phyloP scores from a whole-genome alignment of 1,284 basidiomycete species.

The Fomitopsis betulina region DNA sequence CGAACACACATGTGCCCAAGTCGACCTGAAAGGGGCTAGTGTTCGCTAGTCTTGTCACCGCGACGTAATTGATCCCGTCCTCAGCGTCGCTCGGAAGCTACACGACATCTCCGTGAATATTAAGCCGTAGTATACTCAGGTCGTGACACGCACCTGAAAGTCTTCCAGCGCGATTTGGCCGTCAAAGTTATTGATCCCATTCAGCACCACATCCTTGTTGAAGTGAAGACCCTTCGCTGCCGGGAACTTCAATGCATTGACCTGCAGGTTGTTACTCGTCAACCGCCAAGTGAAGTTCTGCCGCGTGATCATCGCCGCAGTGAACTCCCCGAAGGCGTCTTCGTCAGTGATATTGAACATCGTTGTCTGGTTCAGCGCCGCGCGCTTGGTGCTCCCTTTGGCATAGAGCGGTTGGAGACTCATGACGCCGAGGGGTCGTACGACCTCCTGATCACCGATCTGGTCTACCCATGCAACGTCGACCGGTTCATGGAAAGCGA shows the following conservation, averaged over 20 bases:
- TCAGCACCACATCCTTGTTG: neutral
- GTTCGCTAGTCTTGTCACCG: neutral
- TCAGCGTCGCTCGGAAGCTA: neutral
- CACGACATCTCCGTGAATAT: neutral
- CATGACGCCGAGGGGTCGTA: neutral
- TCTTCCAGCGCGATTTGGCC: neutral
- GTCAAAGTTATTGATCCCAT: neutral
- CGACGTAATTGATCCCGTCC: neutral
- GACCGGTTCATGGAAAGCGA: neutral
- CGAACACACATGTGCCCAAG: neutral
- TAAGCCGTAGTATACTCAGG: neutral
- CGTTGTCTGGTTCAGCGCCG: neutral
- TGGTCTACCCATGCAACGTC: neutral
- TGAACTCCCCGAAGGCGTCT: neutral
- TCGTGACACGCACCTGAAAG: neutral
- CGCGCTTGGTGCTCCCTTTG: neutral
- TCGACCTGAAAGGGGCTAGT: neutral
- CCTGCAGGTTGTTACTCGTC: neutral
- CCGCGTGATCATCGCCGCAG: neutral
- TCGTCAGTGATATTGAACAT: neutral
- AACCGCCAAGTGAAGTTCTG: neutral
- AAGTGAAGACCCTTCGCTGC: slow-evolving; percentile 1
- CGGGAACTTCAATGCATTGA: neutral
- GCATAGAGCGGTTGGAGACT: neutral
- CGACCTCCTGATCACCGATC: neutral